Percentiles rank a stretch among this genome's conserved stretches.
phyloP scores from a whole-genome alignment of 208 protist genomes.

The Wallacemonas sp. region DNA sequence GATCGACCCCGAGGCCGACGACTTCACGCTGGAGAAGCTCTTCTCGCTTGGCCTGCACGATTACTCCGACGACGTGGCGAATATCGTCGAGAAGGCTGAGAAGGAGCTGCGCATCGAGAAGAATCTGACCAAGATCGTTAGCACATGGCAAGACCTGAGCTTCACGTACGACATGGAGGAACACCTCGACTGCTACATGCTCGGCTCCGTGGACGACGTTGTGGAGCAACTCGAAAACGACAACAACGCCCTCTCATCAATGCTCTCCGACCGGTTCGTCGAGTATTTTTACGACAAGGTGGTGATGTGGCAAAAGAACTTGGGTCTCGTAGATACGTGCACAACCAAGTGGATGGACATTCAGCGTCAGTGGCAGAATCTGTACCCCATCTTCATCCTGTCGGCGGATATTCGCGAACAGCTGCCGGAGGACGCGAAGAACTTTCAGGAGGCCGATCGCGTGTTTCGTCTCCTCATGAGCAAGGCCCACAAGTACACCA shows the following conservation, averaged over 20 bases:
- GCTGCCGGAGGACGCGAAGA: constrained; percentile 95
- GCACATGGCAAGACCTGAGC: constrained; percentile 92
- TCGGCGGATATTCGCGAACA: constrained; percentile 97
- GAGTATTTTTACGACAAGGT: constrained; percentile 96
- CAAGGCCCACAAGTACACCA: constrained; percentile 90
- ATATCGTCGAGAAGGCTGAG: constrained; percentile 96
- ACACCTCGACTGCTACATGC: constrained; percentile 85
- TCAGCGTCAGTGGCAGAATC: constrained; percentile 96
- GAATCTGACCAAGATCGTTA: constrained; percentile 95
- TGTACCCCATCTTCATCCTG: constrained; percentile 98
- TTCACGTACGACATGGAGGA: constrained; percentile 92
- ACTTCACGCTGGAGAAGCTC: constrained; percentile 96
- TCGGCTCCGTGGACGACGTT: constrained; percentile 93
- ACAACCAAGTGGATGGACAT: constrained; percentile 96
- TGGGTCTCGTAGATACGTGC: constrained; percentile 95
- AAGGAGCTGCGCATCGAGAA: constrained; percentile 98
- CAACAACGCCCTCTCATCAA: constrained; percentile 95
- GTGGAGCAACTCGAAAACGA: constrained; percentile 96
- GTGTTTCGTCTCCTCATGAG: constrained; percentile 92
- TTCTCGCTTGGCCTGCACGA: constrained; percentile 96
- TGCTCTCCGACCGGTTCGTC: constrained; percentile 96
- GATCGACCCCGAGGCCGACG: constrained; percentile 85
- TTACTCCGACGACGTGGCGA: constrained; percentile 95
- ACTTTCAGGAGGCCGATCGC: constrained; percentile 91
- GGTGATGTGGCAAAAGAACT: constrained; percentile 94